Conservation (phyloP, 306 rosid species). For the Carpinus fangiana region DNA sequence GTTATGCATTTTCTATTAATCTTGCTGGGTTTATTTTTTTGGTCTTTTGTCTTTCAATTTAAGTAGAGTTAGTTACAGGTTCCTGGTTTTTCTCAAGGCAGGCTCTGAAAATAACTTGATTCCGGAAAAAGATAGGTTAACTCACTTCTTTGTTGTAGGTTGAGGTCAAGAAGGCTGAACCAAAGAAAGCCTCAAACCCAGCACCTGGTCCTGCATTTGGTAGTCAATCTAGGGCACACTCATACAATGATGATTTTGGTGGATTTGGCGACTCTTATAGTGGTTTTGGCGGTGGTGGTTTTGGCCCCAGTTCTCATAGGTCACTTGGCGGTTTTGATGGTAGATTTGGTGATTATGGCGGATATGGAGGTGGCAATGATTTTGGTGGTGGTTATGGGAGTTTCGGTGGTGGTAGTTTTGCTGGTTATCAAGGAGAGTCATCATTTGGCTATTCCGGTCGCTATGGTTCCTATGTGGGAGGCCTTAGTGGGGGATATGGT, state of each 20-base stretch:
- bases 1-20: not conserved
- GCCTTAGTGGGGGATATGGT: slow-evolving; percentile 52
- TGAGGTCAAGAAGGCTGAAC: slow-evolving; percentile 99
- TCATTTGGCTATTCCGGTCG: slow-evolving; percentile 55
- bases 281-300: slow-evolving; percentile 65
- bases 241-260: slow-evolving; percentile 80
- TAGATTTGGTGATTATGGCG: slow-evolving; percentile 72
- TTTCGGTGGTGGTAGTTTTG: slow-evolving; percentile 45
- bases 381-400: slow-evolving; percentile 56
- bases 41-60: slow-evolving; percentile 8
- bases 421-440: slow-evolving; percentile 48
- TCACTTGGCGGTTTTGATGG: slow-evolving; percentile 68
- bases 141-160: slow-evolving; percentile 98
- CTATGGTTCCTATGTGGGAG: slow-evolving; percentile 58
- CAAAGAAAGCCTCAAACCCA: slow-evolving; percentile 96
- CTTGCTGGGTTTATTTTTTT: slow-evolving; percentile 10
- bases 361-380: slow-evolving; percentile 52
- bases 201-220: slow-evolving; percentile 78
- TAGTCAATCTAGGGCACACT: slow-evolving; percentile 93
- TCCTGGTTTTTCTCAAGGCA: slow-evolving; percentile 37
- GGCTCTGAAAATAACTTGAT: slow-evolving; percentile 37
- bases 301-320: slow-evolving; percentile 86
- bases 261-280: slow-evolving; percentile 84
- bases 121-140: slow-evolving; percentile 69
- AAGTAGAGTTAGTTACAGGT: slow-evolving; percentile 50